Conservation (phyloP, 768 basidiomycete genomes). For the Fomitopsis pulvina region DNA sequence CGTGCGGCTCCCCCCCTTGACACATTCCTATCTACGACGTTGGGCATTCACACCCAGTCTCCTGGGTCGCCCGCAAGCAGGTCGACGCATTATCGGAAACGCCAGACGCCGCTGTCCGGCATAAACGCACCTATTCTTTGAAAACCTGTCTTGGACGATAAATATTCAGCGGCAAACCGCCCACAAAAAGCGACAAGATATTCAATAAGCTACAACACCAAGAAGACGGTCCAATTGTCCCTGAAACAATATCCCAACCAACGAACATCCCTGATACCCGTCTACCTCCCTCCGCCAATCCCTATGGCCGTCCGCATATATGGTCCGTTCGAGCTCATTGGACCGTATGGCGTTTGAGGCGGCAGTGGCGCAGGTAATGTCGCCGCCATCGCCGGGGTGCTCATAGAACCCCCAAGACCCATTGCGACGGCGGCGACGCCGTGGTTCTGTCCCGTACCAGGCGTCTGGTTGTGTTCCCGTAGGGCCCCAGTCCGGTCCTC, state of each 20-base stretch:
- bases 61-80: too few relatives aligned
- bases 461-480: slow-evolving; percentile 53
- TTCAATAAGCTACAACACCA: slow-evolving; percentile 2
- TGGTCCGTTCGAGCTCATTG: slow-evolving; percentile 52
- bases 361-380: slow-evolving; percentile 39
- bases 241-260: neutral
- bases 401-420: neutral
- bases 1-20: too few relatives aligned
- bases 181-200: neutral
- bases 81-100: too few relatives aligned
- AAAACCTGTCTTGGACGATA: neutral
- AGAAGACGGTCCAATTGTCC: neutral
- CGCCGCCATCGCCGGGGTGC: slow-evolving; percentile 33
- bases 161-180: neutral
- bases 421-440: slow-evolving; percentile 19
- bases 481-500: slow-evolving; percentile 51
- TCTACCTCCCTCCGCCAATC: slow-evolving; percentile 17
- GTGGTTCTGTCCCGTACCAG: slow-evolving; percentile 38
- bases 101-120: too few relatives aligned
- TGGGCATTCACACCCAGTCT: too few relatives aligned
- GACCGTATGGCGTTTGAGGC: slow-evolving; percentile 46
- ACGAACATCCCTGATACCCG: neutral
- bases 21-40: too few relatives aligned
- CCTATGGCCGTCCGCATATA: slow-evolving; percentile 57
- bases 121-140: too few relatives aligned